phyloP scores from a whole-genome alignment of 164 flowering plant species.

The Vitis rupestris region DNA sequence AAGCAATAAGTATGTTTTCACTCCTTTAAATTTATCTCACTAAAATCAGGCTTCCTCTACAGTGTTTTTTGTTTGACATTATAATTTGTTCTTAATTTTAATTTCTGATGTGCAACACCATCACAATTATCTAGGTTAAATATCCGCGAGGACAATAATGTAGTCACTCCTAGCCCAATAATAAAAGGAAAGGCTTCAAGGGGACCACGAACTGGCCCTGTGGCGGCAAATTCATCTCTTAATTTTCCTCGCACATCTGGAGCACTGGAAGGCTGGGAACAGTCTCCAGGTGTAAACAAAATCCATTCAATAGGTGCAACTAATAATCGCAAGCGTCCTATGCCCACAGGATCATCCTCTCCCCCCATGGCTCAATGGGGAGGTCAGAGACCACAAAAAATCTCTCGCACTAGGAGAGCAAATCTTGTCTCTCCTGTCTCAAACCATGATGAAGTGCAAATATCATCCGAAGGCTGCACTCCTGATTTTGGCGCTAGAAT shows the following conservation, averaged over 20 bases:
- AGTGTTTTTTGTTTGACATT: background rate
- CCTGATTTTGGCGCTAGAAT: constrained; percentile 56
- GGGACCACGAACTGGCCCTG: constrained; percentile 58
- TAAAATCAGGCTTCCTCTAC: background rate
- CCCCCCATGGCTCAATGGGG: constrained; percentile 85
- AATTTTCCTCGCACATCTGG: constrained; percentile 50
- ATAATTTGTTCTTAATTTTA: background rate
- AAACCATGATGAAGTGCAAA: constrained; percentile 60
- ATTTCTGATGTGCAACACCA: constrained; percentile 1
- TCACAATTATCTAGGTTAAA: constrained; percentile 38
- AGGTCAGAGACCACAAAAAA: constrained; percentile 84
- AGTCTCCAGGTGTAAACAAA: constrained; percentile 45
- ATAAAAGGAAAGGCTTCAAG: constrained; percentile 79
- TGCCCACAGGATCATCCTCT: constrained; percentile 76
- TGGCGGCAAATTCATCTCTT: constrained; percentile 50
- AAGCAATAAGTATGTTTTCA: constrained; percentile 42
- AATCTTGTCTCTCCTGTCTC: constrained; percentile 75
- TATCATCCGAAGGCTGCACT: constrained; percentile 53
- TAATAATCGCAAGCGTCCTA: constrained; percentile 63
- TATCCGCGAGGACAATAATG: constrained; percentile 47
- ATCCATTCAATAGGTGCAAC: constrained; percentile 39
- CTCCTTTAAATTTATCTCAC: background rate
- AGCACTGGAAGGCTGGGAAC: constrained; percentile 69
- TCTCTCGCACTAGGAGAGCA: constrained; percentile 73
- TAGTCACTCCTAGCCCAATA: constrained; percentile 36